Percentiles rank a stretch among this genome's conserved stretches.
Conservation (phyloP, 768 basidiomycete genomes). For the Naganishia vishniacii region DNA sequence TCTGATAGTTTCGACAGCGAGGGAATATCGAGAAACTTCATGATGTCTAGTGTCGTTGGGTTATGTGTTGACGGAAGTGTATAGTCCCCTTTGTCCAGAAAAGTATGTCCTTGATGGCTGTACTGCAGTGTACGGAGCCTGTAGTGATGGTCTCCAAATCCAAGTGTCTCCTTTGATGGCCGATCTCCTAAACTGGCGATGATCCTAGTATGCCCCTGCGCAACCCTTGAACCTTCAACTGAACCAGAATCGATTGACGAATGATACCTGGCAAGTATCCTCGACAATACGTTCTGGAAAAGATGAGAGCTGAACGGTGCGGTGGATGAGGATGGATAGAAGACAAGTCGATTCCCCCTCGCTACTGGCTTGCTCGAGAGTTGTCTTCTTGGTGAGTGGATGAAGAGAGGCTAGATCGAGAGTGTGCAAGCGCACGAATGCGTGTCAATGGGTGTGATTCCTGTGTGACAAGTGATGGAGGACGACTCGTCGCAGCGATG, state of each 20-base stretch:
- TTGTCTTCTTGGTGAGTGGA: constrained; percentile 5
- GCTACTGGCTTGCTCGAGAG: constrained; percentile 21
- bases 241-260: neutral
- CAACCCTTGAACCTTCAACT: neutral
- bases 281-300: neutral
- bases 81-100: neutral
- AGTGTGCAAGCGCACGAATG: no score
- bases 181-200: no score
- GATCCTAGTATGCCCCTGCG: no score
- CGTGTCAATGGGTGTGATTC: no score
- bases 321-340: neutral
- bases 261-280: constrained; percentile 19
- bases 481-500: no score
- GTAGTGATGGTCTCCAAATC: no score
- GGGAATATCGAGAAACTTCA: constrained; percentile 30
- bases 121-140: no score
- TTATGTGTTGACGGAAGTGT: neutral
- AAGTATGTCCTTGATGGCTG: no score
- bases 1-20: constrained; percentile 22
- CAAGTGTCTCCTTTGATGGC: no score
- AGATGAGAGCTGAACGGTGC: neutral
- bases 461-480: no score
- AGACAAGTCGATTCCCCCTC: constrained; percentile 24
- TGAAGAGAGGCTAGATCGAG: no score
- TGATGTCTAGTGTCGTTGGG: neutral